Percentiles rank a stretch among this genome's conserved stretches.
phyloP scores from a whole-genome alignment of 192 early-diverging fungal species.

The Linnemannia zychae region DNA sequence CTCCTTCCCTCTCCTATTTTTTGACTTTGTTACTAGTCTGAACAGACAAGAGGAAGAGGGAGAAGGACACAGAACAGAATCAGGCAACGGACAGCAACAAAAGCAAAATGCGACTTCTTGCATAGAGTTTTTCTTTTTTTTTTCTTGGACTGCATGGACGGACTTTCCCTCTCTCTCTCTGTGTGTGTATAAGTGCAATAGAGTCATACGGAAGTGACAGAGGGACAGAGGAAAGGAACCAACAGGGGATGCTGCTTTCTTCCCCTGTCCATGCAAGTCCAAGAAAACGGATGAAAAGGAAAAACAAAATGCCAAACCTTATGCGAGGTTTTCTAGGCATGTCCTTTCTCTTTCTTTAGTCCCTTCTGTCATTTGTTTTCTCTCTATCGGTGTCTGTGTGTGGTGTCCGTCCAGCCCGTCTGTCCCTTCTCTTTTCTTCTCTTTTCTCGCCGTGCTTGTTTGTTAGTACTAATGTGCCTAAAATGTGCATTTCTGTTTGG shows the following conservation, averaged over 20 bases:
- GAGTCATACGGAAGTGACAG: neutral
- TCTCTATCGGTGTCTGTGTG: neutral
- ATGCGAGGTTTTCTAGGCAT: constrained; percentile 1
- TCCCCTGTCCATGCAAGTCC: neutral
- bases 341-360: neutral
- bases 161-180: neutral
- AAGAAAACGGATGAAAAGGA: neutral
- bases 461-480: neutral
- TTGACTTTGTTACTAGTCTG: neutral
- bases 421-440: neutral
- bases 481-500: neutral
- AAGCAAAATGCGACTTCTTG: neutral
- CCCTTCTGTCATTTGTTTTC: neutral
- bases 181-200: neutral
- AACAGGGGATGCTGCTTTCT: neutral
- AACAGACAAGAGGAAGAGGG: neutral
- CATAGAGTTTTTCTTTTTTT: neutral
- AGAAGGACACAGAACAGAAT: neutral
- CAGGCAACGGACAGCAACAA: neutral
- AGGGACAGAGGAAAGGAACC: neutral
- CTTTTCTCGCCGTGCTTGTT: neutral
- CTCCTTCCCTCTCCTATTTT: too few species aligned
- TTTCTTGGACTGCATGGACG: constrained; percentile 1
- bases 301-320: neutral
- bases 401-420: too few species aligned